Base-by-base conservation (phyloP, 2,329 filamentous ascomycete species). In the Thielaviopsis euricoi region DNA sequence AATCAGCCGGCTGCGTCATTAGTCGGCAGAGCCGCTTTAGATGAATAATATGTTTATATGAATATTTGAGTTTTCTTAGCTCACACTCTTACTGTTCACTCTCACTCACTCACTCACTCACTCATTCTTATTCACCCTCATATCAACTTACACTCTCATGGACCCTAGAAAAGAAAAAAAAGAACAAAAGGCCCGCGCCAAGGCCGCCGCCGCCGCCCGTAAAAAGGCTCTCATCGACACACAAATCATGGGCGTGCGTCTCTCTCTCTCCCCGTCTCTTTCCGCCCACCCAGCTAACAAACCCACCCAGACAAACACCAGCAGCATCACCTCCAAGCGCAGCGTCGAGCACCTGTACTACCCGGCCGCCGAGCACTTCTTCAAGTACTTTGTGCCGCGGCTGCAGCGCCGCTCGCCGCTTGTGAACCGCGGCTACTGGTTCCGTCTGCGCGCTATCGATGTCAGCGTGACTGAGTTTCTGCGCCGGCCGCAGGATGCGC, bases 331-430 rank as follows among this genome's bases (percentile, higher is more conserved):
- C 17, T 95, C 89, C 15, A 96, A 96, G 68, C 77, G 89, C 63
- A 93, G 89, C 65, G 90, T 96, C n/a, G 89, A 95, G 67, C 84
- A 84, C 64, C 74, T 95, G 15, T 96, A 96, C 69, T 85, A 87
- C 66, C 77, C 85, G 17, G 65, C 81, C 61, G 82, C 94, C 65
- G 80, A 86, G 26, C 86, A 94, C 67, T 95, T 87, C 73, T 91
- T 93, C 64, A 84, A 86, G 52, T 85, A 88, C 66, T 96, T 96
- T 69, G 88, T 95, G 37, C 83, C 80, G 63, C 94, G 90, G 68
- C 86, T 86, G 63, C 83, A 89, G 69, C 77, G 89, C 61, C 78
- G 90, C 53, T 83, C 88, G n/a, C 89, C 91, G 1, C 75, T 95
- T 55, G 93, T 95, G 66, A 95, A 95, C 68, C 80, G 90, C 52